A percentile compares a stretch with the other conserved stretches of the same genome.
phyloP scores from a whole-genome alignment of 2,329 filamentous ascomycete genomes.

The Talaromyces sp. region DNA sequence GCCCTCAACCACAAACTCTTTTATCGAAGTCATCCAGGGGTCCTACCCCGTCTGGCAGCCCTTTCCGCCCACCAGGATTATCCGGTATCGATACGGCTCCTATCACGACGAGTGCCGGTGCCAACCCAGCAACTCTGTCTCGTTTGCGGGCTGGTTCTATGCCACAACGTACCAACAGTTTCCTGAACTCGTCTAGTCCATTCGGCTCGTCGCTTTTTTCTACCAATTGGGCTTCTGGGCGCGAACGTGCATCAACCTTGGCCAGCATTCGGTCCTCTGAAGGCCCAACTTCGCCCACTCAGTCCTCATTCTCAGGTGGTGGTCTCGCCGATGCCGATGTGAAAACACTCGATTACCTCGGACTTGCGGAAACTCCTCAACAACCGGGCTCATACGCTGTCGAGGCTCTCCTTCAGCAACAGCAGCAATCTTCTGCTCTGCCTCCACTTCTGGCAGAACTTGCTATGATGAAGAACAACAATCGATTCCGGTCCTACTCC shows the following conservation, averaged over 20 bases:
- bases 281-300: conserved; percentile 77
- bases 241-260: conserved; percentile 80
- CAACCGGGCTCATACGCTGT: conserved; percentile 61
- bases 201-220: conserved; percentile 88
- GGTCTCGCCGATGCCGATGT: conserved; percentile 82
- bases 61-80: conserved; percentile 63
- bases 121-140: conserved; percentile 69
- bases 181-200: conserved; percentile 54
- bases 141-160: conserved; percentile 87
- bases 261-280: conserved; percentile 86
- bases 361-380: conserved; percentile 88
- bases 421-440: conserved; percentile 40
- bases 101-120: conserved; percentile 36
- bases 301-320: conserved; percentile 80
- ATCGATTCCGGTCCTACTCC: conserved; percentile 91
- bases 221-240: conserved; percentile 73
- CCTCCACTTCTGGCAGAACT: conserved; percentile 68
- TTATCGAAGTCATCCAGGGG: conserved; percentile 69
- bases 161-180: conserved; percentile 71
- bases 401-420: conserved; percentile 44
- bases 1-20: conserved; percentile 50
- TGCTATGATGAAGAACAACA: conserved; percentile 71
- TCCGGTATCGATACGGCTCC: conserved; percentile 35
- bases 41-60: conserved; percentile 78
- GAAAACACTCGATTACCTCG: conserved; percentile 90